These are phyloP conservation scores for Reticulascus tulasneorum DNA, from an alignment of 2,329 filamentous ascomycete genomes.

Conservation along the genomic window DNA sequence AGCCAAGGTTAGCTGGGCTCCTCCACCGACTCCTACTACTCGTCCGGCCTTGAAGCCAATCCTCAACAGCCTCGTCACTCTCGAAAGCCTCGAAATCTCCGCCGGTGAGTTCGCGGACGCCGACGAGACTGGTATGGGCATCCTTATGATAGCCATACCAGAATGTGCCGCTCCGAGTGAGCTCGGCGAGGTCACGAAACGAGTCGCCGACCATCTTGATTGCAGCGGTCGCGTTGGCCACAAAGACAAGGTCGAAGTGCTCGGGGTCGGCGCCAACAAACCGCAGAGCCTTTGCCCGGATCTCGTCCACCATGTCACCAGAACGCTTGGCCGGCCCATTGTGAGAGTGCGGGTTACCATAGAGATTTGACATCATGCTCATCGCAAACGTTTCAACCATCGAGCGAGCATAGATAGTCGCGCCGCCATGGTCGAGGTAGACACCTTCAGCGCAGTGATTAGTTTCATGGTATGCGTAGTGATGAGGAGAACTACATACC, in stretches of 20 bases:
- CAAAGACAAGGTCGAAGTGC: slow-evolving; percentile 59
- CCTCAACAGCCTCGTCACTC: too few relatives aligned
- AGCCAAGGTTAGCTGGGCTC: slow-evolving; percentile 23
- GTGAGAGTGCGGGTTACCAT: slow-evolving; percentile 66
- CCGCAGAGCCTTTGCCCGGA: slow-evolving; percentile 47
- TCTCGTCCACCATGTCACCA: too few relatives aligned
- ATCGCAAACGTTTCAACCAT: slow-evolving; percentile 51
- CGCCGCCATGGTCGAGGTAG: slow-evolving; percentile 57
- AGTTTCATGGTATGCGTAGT: too few relatives aligned
- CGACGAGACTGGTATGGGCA: slow-evolving; percentile 62
- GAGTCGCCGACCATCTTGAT: slow-evolving; percentile 58
- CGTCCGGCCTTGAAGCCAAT: too few relatives aligned
- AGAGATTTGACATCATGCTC: slow-evolving; percentile 54
- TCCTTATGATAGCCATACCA: slow-evolving; percentile 60
- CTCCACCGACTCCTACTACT: slow-evolving; percentile 41
- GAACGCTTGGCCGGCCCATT: slow-evolving; percentile 55
- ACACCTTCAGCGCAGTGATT: slow-evolving; percentile 15
- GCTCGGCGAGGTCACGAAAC: slow-evolving; percentile 49
- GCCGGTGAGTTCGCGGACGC: slow-evolving; percentile 61
- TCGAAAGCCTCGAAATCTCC: slow-evolving; percentile 55
- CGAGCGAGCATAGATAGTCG: slow-evolving; percentile 55
- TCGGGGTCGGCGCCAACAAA: slow-evolving; percentile 57
- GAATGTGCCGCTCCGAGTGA: slow-evolving; percentile 40
- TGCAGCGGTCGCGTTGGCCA: slow-evolving; percentile 58
- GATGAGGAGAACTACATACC: too few relatives aligned